Evolutionary conservation across 148 eudicot species (phyloP), one percentile per base, ranked within the genome.

Genomic region (Rheum nobile): DNA sequence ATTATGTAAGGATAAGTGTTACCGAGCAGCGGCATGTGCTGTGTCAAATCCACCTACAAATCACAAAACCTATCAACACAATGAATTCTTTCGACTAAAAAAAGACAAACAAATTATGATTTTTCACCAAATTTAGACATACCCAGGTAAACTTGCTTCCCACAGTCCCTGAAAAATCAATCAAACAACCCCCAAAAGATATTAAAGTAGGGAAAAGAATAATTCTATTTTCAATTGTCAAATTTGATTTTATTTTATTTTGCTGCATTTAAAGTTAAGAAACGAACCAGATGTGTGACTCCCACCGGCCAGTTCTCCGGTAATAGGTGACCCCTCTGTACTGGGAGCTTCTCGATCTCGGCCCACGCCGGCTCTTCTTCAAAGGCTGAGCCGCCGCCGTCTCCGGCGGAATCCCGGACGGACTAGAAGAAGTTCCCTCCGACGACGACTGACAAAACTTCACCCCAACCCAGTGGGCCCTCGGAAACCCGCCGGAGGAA

Each of bases 1-100:
- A 31, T 67, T 2, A 17, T 11, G 28, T 34, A 74, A 16, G 6
- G 26, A 50, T n/a, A n/a, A 50, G 57, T 50, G 72, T 84, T 37
- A 94, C 98, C 98, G 90, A 80, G 98, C 98, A 71, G 98, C 98
- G 28, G 97, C 96, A 80, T 94, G 97, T 54, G 98, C 98, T 22
- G 98, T 94, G 85, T 94, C 98, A 81, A 95, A 95, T 82, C 98
- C 98, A 79, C 98, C 98, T 94, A 72, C 76, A 52, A 34, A 39
- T 47, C 26, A 67, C 5, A 65, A 59, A 81, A 76, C 46, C 72
- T 72, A 75, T 7, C 72, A 19, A 69, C 19, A 16, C 8, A 79
- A 67, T 29, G 14, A 67, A 46, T 68, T 34, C 41, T 8, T 32
- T 11, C 10, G 26, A 70, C 39, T 43, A 46, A 44, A 48, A 70